Evolutionary conservation across 1,284 basidiomycete species (phyloP).

Genomic region (Malassezia globosa): DNA sequence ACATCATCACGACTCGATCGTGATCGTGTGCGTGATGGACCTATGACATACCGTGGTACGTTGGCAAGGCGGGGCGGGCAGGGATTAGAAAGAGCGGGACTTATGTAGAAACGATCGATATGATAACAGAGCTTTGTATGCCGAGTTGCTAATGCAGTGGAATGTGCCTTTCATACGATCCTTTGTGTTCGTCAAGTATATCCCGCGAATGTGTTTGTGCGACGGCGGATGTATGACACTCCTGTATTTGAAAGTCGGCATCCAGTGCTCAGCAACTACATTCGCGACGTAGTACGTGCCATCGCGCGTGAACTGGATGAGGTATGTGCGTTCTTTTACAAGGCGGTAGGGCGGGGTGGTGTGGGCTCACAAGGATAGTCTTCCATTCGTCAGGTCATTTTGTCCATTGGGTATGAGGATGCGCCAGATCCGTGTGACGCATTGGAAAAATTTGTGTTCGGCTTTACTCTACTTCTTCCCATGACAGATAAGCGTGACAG

Average conservation of each 20-base stretch:
- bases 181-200: slow-evolving; percentile 81
- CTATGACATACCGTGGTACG: slow-evolving; percentile 18
- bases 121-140: slow-evolving; percentile 10
- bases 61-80: too few relatives aligned
- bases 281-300: slow-evolving; percentile 66
- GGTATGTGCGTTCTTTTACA: slow-evolving; percentile 50
- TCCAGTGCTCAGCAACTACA: slow-evolving; percentile 73
- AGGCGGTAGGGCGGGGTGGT: too few relatives aligned
- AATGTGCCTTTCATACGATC: slow-evolving; percentile 81
- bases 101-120: slow-evolving; percentile 11
- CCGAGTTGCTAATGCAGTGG: slow-evolving; percentile 50
- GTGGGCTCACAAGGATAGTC: slow-evolving; percentile 11
- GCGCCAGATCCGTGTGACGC: slow-evolving; percentile 61
- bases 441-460: slow-evolving; percentile 58
- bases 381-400: slow-evolving; percentile 56
- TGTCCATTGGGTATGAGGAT: slow-evolving; percentile 57
- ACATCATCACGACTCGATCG: background rate
- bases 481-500: slow-evolving; percentile 58
- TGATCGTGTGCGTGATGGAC: slow-evolving; percentile 14
- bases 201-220: slow-evolving; percentile 68
- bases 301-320: slow-evolving; percentile 62
- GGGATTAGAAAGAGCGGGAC: too few relatives aligned
- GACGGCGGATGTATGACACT: slow-evolving; percentile 74
- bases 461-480: slow-evolving; percentile 56
- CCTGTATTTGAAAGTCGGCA: slow-evolving; percentile 84